Evolutionary conservation across 1,284 basidiomycete species (phyloP), one percentile per base, ranked within the genome.

Genomic region (Malassezia equina): DNA sequence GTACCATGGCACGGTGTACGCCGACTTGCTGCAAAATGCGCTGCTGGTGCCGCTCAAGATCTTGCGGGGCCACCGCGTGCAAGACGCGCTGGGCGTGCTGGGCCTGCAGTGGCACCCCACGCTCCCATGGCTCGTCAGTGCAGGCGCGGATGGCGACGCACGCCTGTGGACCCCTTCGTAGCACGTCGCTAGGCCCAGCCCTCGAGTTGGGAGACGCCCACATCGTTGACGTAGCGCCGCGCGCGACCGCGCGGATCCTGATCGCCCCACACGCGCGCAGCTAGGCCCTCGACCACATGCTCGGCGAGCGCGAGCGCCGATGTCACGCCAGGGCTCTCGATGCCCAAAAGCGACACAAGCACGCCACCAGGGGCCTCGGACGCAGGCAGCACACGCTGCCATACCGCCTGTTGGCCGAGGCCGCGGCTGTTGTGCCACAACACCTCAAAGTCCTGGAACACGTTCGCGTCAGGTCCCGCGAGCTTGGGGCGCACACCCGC

Each of bases 1-100:
- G 58, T 98, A 98, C 83, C 94, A 99, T 76, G 82, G 86, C 23
- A 85, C 90, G 56, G 87, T 98, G 32, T 96, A 88, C 77, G 47
- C 56, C 33, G 93, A 96, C 40, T 43, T 62, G 75, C 86, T 91
- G 81, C 90, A 88, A 55, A 91, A 95, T 76, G 88, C 94, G 31
- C 79, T 96, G 55, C 90, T 99, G 67, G 93, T 99, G 0, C 94
- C 94, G 27, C 80, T 98, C 67, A 98, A 98, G 78, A 91, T 98
- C 57, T 79, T 99, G 47, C 80, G 88, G 29, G 93, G 90, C 25
- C 94, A 98, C 77, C 78, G 81, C 48, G 78, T 95, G 51, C 81
- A 78, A 54, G 86, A 93, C 28, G 86, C 86, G 1, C 80, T 98
- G 39, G 94, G 94, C 45, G 90, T 96, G 45, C 80, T 98, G 61